Base-by-base conservation (phyloP, 352 stramenopile species). In the Elongisporangium prolatum region DNA sequence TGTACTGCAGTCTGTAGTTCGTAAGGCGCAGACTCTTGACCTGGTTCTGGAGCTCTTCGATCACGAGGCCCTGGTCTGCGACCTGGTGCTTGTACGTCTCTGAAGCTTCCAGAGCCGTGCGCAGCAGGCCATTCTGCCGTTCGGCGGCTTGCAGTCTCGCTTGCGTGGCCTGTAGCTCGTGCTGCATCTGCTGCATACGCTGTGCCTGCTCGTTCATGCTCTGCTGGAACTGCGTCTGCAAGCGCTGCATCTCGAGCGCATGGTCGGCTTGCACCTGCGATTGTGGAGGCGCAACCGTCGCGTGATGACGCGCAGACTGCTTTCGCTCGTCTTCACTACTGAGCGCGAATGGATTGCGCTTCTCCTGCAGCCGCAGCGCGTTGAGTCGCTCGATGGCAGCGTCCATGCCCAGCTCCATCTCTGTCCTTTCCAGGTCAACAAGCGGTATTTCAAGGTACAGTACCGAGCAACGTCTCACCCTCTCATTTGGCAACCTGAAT, bases 1-100 rank as follows among this genome's bases (percentile, higher is more conserved):
- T 71, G 54, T 80, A 88, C 62, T 90, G 82, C 50, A 91, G 63
- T 20, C 78, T 64, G 56, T 87, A 86, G 65, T 91, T 91, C 21
- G 72, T 81, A 17, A 85, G 50, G 1, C 80, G 76, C 16, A 91
- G 63, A 59, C 88, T 76, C 63, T 85, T 86, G 24, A 89, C 78
- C 62, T 91, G 74, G n/a, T 66, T 60, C 65, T 86, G 77, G 8
- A 91, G 68, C 25, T 84, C 68, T 6, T 89, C 69, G 38, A 91
- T 88, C 62, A 85, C 72, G 48, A 85, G 56, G 59, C 89, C 65
- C 63, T 90, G 82, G 56, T 84, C 75, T 38, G 75, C 64, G 10
- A 76, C 49, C 54, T 89, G 72, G 38, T 69, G 69, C 21, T 68
- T 48, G 54, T 77, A 75, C 62, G 71, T 70, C 48, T 89, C 74